Evolutionary conservation across 768 basidiomycete species (phyloP), one percentile per base, ranked within the genome.

Genomic region (Amanita fuliginea): DNA sequence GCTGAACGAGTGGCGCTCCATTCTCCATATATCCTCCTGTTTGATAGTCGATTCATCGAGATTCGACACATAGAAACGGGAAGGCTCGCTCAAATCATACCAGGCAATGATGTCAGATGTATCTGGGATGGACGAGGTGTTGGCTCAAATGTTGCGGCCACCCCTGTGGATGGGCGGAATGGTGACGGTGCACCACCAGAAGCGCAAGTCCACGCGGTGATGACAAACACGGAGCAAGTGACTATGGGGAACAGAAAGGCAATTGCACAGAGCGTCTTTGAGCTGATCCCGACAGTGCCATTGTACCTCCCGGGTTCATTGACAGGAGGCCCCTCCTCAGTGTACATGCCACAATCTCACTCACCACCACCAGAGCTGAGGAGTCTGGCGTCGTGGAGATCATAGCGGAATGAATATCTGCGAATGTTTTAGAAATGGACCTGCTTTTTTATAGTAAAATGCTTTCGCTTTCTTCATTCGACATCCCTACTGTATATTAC

Each of bases 21-120:
- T 60, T 78, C 83, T 40, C 93, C 92, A 1, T 92, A 92, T 59
- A 71, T 97, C 42, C 72, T 94, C 37, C 77, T 93, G 42, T 90
- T 95, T 61, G 90, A 94, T 61, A 74, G 80, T 7, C 83, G 86
- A 2, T 94, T 96, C 68, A 86, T 96, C 56, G 92, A 96, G 64
- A 77, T 96, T 35, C 80, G 92, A 19, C 84, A 92, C 62, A 76
- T 90, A 54, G 77, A 82, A 55, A 86, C 81, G 0, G 87, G 89
- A 3, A 76, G 84, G 0, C 76, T 91, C 4, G 79, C 78, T 1
- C 89, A 93, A 61, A 86, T 92, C 60, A 83, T 92, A 51, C 75
- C 78, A 0, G 90, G 91, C 1, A 76, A 75, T 49, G 88, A 92
- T 54, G 73, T 94, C 39, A 80, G 83, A 22, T 91, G 89, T 58